phyloP scores from a whole-genome alignment of 2,329 filamentous ascomycete genomes.

The Camptophora hylomeconis region DNA sequence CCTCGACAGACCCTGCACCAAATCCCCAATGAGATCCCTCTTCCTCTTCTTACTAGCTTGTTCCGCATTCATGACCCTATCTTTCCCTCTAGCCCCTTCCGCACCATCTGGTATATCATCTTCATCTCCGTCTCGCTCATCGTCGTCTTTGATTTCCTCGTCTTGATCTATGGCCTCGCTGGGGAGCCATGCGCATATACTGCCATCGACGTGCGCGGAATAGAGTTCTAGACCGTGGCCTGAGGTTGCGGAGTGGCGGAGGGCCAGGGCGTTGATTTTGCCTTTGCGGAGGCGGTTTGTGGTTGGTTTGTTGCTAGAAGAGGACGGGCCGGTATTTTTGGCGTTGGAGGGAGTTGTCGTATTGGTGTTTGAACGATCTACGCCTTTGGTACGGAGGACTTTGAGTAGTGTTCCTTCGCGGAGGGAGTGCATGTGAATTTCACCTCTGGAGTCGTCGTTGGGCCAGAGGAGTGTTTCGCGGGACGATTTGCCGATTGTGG shows the following conservation, averaged over 20 bases:
- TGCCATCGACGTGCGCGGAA: conserved; percentile 72
- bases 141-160: conserved; percentile 38
- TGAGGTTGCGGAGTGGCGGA: conserved; percentile 48
- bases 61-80: conserved; percentile 1
- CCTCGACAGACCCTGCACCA: conserved; percentile 64
- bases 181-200: conserved; percentile 64
- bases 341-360: too few relatives aligned
- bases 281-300: too few relatives aligned
- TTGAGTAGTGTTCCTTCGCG: conserved; percentile 63
- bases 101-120: conserved; percentile 8
- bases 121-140: conserved; percentile 29
- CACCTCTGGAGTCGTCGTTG: conserved; percentile 52
- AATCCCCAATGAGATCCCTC: conserved; percentile 64
- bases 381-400: conserved; percentile 52
- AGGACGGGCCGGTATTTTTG: not conserved
- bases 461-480: conserved; percentile 66
- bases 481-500: conserved; percentile 37
- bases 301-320: conserved; percentile 16
- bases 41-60: conserved; percentile 46
- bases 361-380: conserved; percentile 16
- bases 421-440: conserved; percentile 69
- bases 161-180: conserved; percentile 2
- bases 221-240: conserved; percentile 56
- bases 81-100: conserved; percentile 1
- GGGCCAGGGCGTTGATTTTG: conserved; percentile 62